A percentile compares a stretch with the other conserved stretches of the same genome.
phyloP scores from a whole-genome alignment of 1,139 yeast species.

The Candida buenavistaensis region DNA sequence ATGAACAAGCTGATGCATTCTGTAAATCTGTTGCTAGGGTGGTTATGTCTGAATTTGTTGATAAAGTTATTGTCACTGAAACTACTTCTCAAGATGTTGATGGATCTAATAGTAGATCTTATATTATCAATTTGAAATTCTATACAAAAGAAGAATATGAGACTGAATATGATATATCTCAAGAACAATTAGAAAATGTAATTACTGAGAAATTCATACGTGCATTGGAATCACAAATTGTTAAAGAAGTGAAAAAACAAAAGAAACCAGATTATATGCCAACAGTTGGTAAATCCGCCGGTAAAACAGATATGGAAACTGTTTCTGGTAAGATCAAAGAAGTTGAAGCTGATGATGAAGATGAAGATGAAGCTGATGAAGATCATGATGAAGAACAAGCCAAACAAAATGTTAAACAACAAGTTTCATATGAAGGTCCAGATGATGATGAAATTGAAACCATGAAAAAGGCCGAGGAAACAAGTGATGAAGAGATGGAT shows the following conservation, averaged over 20 bases:
- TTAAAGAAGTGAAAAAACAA: slow-evolving; percentile 83
- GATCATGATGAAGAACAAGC: slow-evolving; percentile 58
- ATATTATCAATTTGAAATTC: slow-evolving; percentile 72
- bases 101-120: slow-evolving; percentile 64
- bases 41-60: slow-evolving; percentile 84
- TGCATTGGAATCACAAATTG: slow-evolving; percentile 68
- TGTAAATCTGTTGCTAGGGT: slow-evolving; percentile 89
- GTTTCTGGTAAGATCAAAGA: slow-evolving; percentile 35
- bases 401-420: slow-evolving; percentile 61
- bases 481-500: slow-evolving; percentile 62
- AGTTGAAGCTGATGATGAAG: slow-evolving; percentile 53
- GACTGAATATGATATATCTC: slow-evolving; percentile 84
- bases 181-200: slow-evolving; percentile 73
- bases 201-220: slow-evolving; percentile 65
- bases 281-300: slow-evolving; percentile 71
- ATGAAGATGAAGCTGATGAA: slow-evolving; percentile 55
- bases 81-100: slow-evolving; percentile 64
- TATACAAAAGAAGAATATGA: slow-evolving; percentile 77
- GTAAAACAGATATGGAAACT: slow-evolving; percentile 47
- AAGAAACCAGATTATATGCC: slow-evolving; percentile 59
- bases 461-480: slow-evolving; percentile 77
- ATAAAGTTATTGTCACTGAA: slow-evolving; percentile 82
- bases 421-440: slow-evolving; percentile 91
- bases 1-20: slow-evolving; percentile 88
- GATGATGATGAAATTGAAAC: slow-evolving; percentile 91